Evolutionary conservation across 495 filamentous ascomycete species (phyloP).

Genomic region (Annulohypoxylon moriforme): DNA sequence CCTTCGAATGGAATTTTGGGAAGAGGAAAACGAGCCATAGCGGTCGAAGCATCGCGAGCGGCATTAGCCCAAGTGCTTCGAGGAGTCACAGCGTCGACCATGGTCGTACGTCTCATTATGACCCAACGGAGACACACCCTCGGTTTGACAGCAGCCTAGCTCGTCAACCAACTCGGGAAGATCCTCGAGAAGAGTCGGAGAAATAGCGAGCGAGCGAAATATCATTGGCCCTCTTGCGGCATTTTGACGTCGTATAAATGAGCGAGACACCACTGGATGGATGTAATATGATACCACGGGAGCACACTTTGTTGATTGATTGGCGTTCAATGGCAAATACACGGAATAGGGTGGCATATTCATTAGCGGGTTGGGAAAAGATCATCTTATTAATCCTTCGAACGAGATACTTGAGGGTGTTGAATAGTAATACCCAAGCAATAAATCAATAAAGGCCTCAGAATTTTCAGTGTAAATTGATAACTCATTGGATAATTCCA

Average conservation of each 20-base stretch:
- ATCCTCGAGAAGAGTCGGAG: conserved; percentile 17
- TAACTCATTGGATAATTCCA: conserved; percentile 47
- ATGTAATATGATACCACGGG: conserved; percentile 28
- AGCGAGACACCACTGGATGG: conserved; percentile 1
- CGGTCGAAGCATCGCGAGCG: conserved; percentile 39
- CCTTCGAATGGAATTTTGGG: conserved; percentile 46
- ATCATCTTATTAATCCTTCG: background rate
- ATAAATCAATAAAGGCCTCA: conserved; percentile 46
- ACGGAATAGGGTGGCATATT: background rate
- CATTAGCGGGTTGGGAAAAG: conserved; percentile 18
- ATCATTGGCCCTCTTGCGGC: background rate
- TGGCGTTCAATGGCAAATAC: conserved; percentile 11
- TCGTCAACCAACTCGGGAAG: conserved; percentile 19
- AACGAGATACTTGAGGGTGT: background rate
- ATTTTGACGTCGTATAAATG: background rate
- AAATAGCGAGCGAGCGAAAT: background rate
- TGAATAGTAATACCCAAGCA: conserved; percentile 4
- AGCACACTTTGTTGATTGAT: background rate
- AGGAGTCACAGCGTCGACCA: conserved; percentile 41
- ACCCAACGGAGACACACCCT: conserved; percentile 18
- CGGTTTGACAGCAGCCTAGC: conserved; percentile 16
- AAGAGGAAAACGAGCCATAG: conserved; percentile 31
- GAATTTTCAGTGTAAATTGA: conserved; percentile 52
- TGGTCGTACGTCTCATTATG: conserved; percentile 14
- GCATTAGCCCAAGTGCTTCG: conserved; percentile 45